Evolutionary conservation across 495 filamentous ascomycete species (phyloP).

Genomic region (Xylaria nigripes): DNA sequence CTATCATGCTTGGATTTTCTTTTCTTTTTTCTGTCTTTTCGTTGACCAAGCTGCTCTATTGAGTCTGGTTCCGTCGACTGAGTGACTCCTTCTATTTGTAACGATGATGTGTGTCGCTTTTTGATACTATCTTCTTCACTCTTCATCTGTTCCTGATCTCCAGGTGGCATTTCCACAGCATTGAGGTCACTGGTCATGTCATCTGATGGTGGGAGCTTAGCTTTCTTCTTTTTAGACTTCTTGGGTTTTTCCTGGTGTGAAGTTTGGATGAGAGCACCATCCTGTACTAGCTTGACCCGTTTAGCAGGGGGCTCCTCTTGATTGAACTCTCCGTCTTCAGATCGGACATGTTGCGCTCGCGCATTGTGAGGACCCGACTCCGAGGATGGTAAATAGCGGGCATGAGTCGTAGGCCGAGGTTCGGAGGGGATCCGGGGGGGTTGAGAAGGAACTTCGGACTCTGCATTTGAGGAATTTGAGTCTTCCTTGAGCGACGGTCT

Average conservation of each 20-base stretch:
- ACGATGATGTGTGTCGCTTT: neutral
- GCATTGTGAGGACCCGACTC: slow-evolving; percentile 11
- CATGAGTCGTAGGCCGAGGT: slow-evolving; percentile 28
- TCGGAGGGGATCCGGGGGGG: no score
- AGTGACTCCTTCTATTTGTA: neutral
- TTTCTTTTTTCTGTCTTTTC: slow-evolving; percentile 33
- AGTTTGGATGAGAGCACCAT: slow-evolving; percentile 1
- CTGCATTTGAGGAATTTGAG: neutral
- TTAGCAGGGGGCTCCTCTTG: slow-evolving; percentile 16
- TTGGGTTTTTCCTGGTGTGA: slow-evolving; percentile 16
- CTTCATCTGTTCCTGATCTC: neutral
- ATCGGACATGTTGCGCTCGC: slow-evolving; percentile 18
- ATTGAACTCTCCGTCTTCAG: slow-evolving; percentile 9
- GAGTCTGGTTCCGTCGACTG: neutral
- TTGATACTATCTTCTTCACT: neutral
- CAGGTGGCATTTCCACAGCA: neutral
- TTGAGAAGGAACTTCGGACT: no score
- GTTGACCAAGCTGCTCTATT: slow-evolving; percentile 4
- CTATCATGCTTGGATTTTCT: slow-evolving; percentile 16
- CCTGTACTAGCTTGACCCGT: slow-evolving; percentile 16
- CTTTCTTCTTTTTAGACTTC: slow-evolving; percentile 22
- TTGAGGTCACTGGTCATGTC: neutral
- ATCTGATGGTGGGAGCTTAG: neutral
- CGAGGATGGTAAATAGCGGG: slow-evolving; percentile 34
- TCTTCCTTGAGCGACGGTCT: slow-evolving; percentile 31